Evolutionary conservation across 306 rosid species (phyloP).

Genomic region (Hippophae rhamnoides): DNA sequence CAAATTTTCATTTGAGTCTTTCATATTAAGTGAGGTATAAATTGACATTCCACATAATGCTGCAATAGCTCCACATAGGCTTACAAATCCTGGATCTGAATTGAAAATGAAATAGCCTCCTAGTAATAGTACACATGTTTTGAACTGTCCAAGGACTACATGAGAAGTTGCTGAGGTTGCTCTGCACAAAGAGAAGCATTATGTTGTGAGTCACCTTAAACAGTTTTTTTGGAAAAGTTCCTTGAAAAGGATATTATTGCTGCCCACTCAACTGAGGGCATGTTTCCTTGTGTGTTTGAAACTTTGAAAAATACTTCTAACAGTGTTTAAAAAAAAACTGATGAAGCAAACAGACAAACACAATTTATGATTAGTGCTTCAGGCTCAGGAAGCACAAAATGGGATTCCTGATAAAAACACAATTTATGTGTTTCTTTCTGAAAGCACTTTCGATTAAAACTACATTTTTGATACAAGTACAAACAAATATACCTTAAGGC

Average conservation of each 20-base stretch:
- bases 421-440: too few relatives aligned
- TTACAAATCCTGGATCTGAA: conserved; percentile 42
- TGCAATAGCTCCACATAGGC: conserved; percentile 38
- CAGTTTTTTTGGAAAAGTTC: neutral
- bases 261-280: too few relatives aligned
- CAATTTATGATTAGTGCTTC: too few relatives aligned
- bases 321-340: too few relatives aligned
- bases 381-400: too few relatives aligned
- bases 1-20: conserved; percentile 15
- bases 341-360: too few relatives aligned
- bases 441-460: too few relatives aligned
- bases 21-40: conserved; percentile 35
- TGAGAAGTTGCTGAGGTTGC: conserved; percentile 94
- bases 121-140: conserved; percentile 67
- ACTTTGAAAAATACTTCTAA: too few relatives aligned
- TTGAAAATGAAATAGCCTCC: conserved; percentile 40
- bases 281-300: too few relatives aligned
- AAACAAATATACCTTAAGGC: neutral
- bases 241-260: too few relatives aligned
- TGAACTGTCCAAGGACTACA: conserved; percentile 91
- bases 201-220: conserved; percentile 11
- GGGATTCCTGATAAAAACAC: too few relatives aligned
- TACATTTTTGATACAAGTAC: too few relatives aligned
- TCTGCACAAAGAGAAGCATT: conserved; percentile 32
- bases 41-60: conserved; percentile 48